Base-by-base conservation (phyloP, 2,329 filamentous ascomycete genomes). In the Alternaria atra region DNA sequence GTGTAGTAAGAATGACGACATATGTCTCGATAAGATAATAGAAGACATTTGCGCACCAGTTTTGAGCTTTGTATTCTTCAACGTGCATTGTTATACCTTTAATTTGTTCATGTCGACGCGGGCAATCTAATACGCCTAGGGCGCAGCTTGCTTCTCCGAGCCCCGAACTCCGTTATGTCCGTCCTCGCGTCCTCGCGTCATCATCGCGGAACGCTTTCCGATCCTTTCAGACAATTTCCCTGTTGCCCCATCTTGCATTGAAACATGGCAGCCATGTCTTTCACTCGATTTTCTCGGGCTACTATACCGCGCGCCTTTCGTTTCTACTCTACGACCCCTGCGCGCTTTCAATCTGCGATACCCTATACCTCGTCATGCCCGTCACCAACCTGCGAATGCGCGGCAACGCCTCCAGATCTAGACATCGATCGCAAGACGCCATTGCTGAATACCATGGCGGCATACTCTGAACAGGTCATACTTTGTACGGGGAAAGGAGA, bases 381-480 rank as follows among this genome's bases (percentile, higher is more conserved):
- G 2, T 84, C 88, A 35, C 88, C 93, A 65, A 92, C 88, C 65
- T 97, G 93, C 79, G 78, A 84, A 12, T 97, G 93, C 79, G 86
- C 89, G n/a, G 80, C 86, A 2, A 90, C 84, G 55, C 89, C 91
- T 0, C 67, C 79, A 12, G 89, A 87, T 4, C 83, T 96, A 15
- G 87, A 89, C 23, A 94, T 97, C 54, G 93, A 97, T 74, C 84
- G 85, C 69, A 84, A 87, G 62, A 86, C 86, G 39, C 84, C 86
- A 17, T 82, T 97, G 43, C 90, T 91, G 73, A 91, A 91, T 12
- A 90, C 91, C 6, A 94, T 97, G 80, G 84, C 90, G 2, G 83
- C 85, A 1, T 97, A 97, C 75, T 84, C 89, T 1, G 90, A 96
- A 78, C 93, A 97, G 69, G 86, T 97, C 4, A 79, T 98, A 9